These are phyloP conservation scores for Paraleonurus japonicus DNA, from an alignment of 257 asterid genomes.

Conservation along the genomic window DNA sequence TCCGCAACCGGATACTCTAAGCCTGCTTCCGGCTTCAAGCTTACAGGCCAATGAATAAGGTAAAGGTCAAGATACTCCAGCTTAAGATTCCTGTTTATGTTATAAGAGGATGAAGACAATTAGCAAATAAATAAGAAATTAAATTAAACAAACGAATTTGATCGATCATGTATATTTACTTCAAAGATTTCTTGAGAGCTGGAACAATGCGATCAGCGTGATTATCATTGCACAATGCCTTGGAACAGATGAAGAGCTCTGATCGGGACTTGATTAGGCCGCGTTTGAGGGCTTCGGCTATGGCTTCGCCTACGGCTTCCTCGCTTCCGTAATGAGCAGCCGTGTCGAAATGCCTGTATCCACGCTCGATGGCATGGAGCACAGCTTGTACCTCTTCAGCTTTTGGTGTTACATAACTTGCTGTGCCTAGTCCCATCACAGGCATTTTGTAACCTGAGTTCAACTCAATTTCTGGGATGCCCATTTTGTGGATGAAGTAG, in stretches of 20 bases:
- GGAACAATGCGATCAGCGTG: slow-evolving; percentile 36
- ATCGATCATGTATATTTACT: slow-evolving; percentile 24
- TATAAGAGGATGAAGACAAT: background rate
- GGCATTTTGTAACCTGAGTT: slow-evolving; percentile 36
- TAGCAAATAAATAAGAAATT: background rate
- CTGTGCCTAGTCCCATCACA: slow-evolving; percentile 43
- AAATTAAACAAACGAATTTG: background rate
- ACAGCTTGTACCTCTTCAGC: slow-evolving; percentile 28
- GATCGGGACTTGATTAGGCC: slow-evolving; percentile 37
- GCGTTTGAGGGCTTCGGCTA: slow-evolving; percentile 32
- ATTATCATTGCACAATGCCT: slow-evolving; percentile 41
- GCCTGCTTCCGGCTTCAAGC: slow-evolving; percentile 30
- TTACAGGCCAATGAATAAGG: slow-evolving; percentile 54
- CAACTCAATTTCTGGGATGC: slow-evolving; percentile 30
- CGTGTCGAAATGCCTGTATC: slow-evolving; percentile 57
- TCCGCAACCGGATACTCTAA: slow-evolving; percentile 32
- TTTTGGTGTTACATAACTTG: slow-evolving; percentile 32
- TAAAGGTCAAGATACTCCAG: slow-evolving; percentile 49
- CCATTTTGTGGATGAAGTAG: no score
- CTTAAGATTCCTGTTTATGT: slow-evolving; percentile 33
- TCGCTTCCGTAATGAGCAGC: slow-evolving; percentile 43
- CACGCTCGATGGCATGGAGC: slow-evolving; percentile 39
- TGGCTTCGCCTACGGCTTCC: slow-evolving; percentile 43
- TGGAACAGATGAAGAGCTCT: slow-evolving; percentile 42
- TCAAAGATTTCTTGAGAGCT: slow-evolving; percentile 31